Conservation (phyloP, 192 early-diverging fungal species). For the Pilobolus umbonatus region DNA sequence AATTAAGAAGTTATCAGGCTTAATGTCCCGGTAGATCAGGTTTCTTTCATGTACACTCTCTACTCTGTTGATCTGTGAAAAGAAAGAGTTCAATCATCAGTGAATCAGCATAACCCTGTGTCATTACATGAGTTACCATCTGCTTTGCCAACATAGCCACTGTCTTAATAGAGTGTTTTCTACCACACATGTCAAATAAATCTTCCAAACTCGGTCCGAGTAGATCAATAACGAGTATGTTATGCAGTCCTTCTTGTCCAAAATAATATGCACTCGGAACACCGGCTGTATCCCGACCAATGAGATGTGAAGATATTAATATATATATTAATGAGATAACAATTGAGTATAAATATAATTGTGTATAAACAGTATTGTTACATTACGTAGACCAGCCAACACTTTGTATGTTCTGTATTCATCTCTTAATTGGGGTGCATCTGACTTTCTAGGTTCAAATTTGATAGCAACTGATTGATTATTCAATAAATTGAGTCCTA, state of each 20-base stretch:
- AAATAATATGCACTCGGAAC: conserved; percentile 93
- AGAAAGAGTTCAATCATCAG: not conserved
- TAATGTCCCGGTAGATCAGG: conserved; percentile 97
- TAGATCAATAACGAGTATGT: conserved; percentile 91
- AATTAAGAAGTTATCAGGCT: conserved; percentile 98
- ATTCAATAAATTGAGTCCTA: conserved; percentile 82
- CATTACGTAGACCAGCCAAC: conserved; percentile 61
- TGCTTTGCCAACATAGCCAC: conserved; percentile 95
- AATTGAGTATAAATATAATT: not conserved
- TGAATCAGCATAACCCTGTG: not conserved
- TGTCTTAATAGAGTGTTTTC: conserved; percentile 89
- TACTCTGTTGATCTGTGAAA: conserved; percentile 61
- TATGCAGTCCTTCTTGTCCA: conserved; percentile 95
- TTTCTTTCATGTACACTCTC: conserved; percentile 93
- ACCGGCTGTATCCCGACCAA: conserved; percentile 51
- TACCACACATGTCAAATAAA: conserved; percentile 92
- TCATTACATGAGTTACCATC: conserved; percentile 59
- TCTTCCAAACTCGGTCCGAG: conserved; percentile 93
- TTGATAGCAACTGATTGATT: conserved; percentile 95
- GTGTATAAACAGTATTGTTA: not conserved
- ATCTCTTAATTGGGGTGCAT: conserved; percentile 94
- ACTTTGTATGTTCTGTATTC: conserved; percentile 97
- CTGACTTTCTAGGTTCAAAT: conserved; percentile 93
- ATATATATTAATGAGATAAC: not conserved
- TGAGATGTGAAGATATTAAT: not conserved